These are phyloP conservation scores for Sphaceloma murrayae DNA, from an alignment of 2,329 filamentous ascomycete species.

Conservation along the genomic window DNA sequence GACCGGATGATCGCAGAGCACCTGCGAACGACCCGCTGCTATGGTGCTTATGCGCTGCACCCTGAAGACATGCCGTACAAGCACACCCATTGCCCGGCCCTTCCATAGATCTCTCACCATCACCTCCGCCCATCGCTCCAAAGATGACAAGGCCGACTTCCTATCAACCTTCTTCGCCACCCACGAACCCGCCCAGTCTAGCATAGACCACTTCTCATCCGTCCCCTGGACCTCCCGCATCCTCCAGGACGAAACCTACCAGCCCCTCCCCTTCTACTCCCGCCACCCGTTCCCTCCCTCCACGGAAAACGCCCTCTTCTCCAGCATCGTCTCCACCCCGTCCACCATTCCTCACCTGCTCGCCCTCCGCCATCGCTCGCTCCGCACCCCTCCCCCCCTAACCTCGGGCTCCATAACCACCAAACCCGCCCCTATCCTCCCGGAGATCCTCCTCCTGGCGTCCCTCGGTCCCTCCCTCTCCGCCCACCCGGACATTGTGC, in stretches of 20 bases:
- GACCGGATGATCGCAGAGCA: too few relatives aligned
- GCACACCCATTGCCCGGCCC: neutral
- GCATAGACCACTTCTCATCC: slow-evolving; percentile 8
- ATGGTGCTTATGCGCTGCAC: too few relatives aligned
- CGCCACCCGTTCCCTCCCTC: slow-evolving; percentile 3
- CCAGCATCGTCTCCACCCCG: neutral
- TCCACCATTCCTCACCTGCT: slow-evolving; percentile 6
- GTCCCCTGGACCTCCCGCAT: slow-evolving; percentile 8
- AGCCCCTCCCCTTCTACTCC: slow-evolving; percentile 7
- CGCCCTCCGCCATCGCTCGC: neutral
- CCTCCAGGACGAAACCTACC: slow-evolving; percentile 5
- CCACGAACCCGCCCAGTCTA: neutral
- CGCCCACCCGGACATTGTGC: slow-evolving; percentile 44
- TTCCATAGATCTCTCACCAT: neutral
- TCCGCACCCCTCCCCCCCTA: neutral
- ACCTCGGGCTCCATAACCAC: neutral
- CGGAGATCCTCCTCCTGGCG: slow-evolving; percentile 5
- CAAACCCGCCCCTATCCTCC: slow-evolving; percentile 1
- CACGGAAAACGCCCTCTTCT: slow-evolving; percentile 12
- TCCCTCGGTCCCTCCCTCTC: slow-evolving; percentile 44
- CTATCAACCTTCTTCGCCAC: neutral
- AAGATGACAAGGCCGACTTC: slow-evolving; percentile 1
- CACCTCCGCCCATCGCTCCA: neutral
- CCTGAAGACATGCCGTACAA: neutral
- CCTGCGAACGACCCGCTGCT: too few relatives aligned